Evolutionary conservation across 371 early-diverging fungal species (phyloP).

Genomic region (Actinomortierella ambigua): DNA sequence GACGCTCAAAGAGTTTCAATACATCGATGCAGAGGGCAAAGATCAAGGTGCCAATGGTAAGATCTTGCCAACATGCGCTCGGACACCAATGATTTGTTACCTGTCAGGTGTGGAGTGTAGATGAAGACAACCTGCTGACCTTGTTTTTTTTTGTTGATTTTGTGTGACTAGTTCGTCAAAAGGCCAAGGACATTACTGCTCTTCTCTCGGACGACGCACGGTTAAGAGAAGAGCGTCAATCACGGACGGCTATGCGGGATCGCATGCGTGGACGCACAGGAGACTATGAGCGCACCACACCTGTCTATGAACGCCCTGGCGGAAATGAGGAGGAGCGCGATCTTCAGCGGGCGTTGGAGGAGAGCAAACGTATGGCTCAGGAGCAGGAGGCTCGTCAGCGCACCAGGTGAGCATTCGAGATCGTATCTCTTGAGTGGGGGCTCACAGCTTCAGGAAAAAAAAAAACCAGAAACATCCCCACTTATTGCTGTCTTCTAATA

Average conservation of each 20-base stretch:
- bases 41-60: conserved; percentile 90
- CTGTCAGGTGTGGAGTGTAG: neutral
- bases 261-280: conserved; percentile 53
- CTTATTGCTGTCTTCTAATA: conserved; percentile 11
- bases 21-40: conserved; percentile 88
- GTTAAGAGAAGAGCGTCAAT: conserved; percentile 76
- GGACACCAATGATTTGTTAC: neutral
- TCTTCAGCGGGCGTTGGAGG: conserved; percentile 84
- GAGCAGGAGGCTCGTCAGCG: conserved; percentile 53
- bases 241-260: conserved; percentile 65
- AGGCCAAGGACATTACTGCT: conserved; percentile 88
- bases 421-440: conserved; percentile 45
- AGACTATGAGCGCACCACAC: conserved; percentile 42
- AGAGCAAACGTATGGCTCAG: conserved; percentile 75
- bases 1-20: conserved; percentile 95
- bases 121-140: neutral
- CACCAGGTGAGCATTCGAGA: conserved; percentile 44
- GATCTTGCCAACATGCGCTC: neutral
- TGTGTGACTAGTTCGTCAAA: conserved; percentile 80
- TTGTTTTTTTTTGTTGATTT: neutral
- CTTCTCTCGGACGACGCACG: conserved; percentile 82
- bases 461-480: conserved; percentile 39
- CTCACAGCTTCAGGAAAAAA: conserved; percentile 50
- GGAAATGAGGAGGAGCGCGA: conserved; percentile 79
- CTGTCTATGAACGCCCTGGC: conserved; percentile 52